Percentiles rank a stretch among this genome's conserved stretches.
Evolutionary conservation across 108 stramenopile species (phyloP).

Genomic region (Chaetoceros tenuissimus): DNA sequence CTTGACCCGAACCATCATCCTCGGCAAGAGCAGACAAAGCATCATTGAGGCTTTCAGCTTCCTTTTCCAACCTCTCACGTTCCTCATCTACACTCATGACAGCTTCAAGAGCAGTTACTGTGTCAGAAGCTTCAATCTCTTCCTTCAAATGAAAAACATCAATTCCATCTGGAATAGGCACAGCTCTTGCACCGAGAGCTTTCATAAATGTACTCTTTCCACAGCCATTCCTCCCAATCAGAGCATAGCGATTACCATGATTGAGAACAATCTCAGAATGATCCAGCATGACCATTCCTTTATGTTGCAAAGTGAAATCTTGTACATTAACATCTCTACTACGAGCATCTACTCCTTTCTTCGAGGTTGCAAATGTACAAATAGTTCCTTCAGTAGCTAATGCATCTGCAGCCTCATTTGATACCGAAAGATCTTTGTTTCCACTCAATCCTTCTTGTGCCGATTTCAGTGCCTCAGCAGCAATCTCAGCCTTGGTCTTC

Average conservation of each 20-base stretch:
- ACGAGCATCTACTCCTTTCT: slow-evolving; percentile 77
- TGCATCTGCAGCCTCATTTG: slow-evolving; percentile 51
- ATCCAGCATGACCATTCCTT: slow-evolving; percentile 86
- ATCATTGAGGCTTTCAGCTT: slow-evolving; percentile 86
- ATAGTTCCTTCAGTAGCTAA: slow-evolving; percentile 75
- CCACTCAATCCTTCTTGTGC: slow-evolving; percentile 13
- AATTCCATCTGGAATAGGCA: slow-evolving; percentile 94
- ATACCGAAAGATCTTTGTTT: slow-evolving; percentile 4
- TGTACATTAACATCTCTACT: slow-evolving; percentile 90
- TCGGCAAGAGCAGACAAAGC: slow-evolving; percentile 63
- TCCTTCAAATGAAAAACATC: slow-evolving; percentile 94
- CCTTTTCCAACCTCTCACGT: slow-evolving; percentile 72
- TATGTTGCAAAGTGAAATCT: slow-evolving; percentile 91
- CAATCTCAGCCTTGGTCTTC: slow-evolving; percentile 13
- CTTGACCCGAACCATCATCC: slow-evolving; percentile 25
- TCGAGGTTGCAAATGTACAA: slow-evolving; percentile 60
- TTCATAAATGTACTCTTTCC: slow-evolving; percentile 85
- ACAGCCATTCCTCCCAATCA: slow-evolving; percentile 78
- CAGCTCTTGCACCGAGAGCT: slow-evolving; percentile 83
- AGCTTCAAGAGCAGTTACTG: slow-evolving; percentile 93
- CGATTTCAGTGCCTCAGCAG: not conserved
- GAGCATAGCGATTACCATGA: slow-evolving; percentile 63
- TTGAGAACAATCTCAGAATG: slow-evolving; percentile 90
- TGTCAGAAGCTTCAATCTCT: slow-evolving; percentile 90
- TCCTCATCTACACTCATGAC: slow-evolving; percentile 97